A percentile compares a stretch with the other conserved stretches of the same genome.
phyloP scores from a whole-genome alignment of 2,329 filamentous ascomycete genomes.

The Cyclaneusma minus region DNA sequence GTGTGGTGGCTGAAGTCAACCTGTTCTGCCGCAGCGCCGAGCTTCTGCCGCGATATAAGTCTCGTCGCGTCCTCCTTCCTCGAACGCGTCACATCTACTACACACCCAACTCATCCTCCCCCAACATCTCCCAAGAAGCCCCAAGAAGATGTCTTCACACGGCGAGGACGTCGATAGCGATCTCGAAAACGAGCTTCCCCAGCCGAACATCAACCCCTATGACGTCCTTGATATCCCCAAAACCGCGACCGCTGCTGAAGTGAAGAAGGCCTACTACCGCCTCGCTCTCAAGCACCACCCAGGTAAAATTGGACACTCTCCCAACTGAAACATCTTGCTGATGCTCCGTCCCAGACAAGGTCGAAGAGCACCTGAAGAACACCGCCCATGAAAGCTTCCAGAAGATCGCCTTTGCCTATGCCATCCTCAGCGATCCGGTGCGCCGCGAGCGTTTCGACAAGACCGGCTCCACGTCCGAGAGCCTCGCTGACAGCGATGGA shows the following conservation, averaged over 20 bases:
- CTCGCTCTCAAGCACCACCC: conserved; percentile 77
- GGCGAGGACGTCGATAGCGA: too few species aligned
- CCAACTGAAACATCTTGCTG: conserved; percentile 8
- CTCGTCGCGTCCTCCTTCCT: too few species aligned
- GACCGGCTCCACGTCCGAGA: conserved; percentile 79
- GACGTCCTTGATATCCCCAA: conserved; percentile 58
- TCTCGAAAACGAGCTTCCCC: too few species aligned
- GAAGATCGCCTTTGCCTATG: conserved; percentile 83
- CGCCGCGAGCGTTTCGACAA: conserved; percentile 77
- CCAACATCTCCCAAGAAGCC: too few species aligned
- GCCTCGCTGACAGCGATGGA: conserved; percentile 53
- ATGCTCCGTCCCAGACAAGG: too few species aligned
- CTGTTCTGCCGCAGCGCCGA: too few species aligned
- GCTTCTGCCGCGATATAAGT: too few species aligned
- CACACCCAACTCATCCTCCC: too few species aligned
- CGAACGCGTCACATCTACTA: too few species aligned
- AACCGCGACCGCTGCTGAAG: conserved; percentile 57
- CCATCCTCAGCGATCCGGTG: conserved; percentile 69
- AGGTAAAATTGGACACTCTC: conserved; percentile 30
- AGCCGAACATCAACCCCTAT: conserved; percentile 70
- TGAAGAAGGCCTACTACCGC: conserved; percentile 87
- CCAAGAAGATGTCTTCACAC: too few species aligned
- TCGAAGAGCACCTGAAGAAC: conserved; percentile 47
- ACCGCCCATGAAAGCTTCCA: conserved; percentile 73
- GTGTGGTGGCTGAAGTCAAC: too few species aligned